A percentile compares a stretch with the other conserved stretches of the same genome.
Evolutionary conservation across 768 basidiomycete genomes (phyloP).

Genomic region (Lentinula sp.): DNA sequence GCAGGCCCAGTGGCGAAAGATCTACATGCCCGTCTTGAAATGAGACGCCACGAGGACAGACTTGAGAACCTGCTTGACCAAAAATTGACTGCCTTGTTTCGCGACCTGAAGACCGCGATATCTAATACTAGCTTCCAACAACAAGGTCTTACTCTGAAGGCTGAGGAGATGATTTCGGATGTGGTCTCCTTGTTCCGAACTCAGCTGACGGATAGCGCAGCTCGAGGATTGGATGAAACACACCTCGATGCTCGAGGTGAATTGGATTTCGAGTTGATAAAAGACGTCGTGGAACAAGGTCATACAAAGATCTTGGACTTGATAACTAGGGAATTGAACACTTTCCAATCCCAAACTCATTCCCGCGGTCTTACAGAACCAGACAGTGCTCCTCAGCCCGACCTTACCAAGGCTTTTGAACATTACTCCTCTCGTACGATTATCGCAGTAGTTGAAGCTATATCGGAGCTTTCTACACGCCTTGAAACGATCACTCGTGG

Average conservation of each 20-base stretch:
- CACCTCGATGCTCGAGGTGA: conserved; percentile 72
- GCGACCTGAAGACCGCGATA: conserved; percentile 23
- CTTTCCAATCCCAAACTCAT: conserved; percentile 23
- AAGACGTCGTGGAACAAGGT: conserved; percentile 60
- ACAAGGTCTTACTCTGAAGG: conserved; percentile 32
- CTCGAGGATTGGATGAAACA: conserved; percentile 50
- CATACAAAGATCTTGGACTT: conserved; percentile 53
- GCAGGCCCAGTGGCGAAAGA: conserved; percentile 26
- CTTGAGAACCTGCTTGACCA: conserved; percentile 64
- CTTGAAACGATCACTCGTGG: conserved; percentile 46
- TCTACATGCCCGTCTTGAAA: conserved; percentile 49
- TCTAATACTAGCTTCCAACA: conserved; percentile 17
- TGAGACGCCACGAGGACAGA: conserved; percentile 55
- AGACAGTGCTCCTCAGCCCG: conserved; percentile 18
- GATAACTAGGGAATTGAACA: conserved; percentile 56
- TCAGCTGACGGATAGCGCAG: conserved; percentile 60
- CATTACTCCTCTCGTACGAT: conserved; percentile 52
- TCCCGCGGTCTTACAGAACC: conserved; percentile 8
- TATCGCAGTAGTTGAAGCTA: conserved; percentile 53
- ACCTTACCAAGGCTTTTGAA: conserved; percentile 45
- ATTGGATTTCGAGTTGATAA: conserved; percentile 72
- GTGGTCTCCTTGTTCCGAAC: conserved; percentile 62
- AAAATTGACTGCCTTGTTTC: conserved; percentile 49
- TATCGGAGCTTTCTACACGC: conserved; percentile 50
- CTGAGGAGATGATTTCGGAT: conserved; percentile 60